A percentile compares a stretch with the other conserved stretches of the same genome.
Evolutionary conservation across 768 basidiomycete genomes (phyloP).

Genomic region (Nidularia sp.): DNA sequence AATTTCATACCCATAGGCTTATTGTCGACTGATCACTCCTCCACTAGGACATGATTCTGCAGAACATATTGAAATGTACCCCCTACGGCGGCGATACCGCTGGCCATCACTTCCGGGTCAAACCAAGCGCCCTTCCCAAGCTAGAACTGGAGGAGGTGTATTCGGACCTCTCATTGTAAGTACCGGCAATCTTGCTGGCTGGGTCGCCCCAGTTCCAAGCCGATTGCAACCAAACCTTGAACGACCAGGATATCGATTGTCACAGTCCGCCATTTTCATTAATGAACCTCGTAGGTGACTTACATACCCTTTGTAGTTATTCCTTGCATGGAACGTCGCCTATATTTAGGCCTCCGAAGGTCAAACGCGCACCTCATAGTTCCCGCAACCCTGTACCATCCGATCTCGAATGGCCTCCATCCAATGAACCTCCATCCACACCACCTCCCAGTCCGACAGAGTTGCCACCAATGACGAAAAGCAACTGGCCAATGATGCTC

Average conservation of each 20-base stretch:
- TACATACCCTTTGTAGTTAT: constrained; percentile 12
- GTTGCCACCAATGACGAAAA: not conserved
- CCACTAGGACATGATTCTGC: too few species aligned
- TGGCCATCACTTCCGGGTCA: constrained; percentile 5
- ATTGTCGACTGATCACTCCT: too few species aligned
- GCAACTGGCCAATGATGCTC: not conserved
- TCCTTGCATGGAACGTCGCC: constrained; percentile 8
- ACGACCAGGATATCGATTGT: constrained; percentile 62
- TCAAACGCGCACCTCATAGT: not conserved
- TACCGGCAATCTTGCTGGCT: constrained; percentile 61
- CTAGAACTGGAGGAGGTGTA: constrained; percentile 54
- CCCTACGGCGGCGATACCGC: constrained; percentile 3
- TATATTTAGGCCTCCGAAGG: too few species aligned
- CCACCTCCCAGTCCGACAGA: not conserved
- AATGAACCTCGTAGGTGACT: not conserved
- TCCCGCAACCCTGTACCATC: not conserved
- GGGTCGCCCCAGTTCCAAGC: constrained; percentile 48
- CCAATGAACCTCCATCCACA: not conserved
- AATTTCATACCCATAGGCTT: too few species aligned
- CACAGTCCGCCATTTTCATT: constrained; percentile 32
- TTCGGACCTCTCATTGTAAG: constrained; percentile 71
- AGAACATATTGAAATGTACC: not conserved
- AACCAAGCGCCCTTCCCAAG: constrained; percentile 27
- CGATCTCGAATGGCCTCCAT: too few species aligned
- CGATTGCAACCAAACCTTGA: constrained; percentile 54